Evolutionary conservation across 352 stramenopile species (phyloP).

Genomic region (Pythium utonaiense): DNA sequence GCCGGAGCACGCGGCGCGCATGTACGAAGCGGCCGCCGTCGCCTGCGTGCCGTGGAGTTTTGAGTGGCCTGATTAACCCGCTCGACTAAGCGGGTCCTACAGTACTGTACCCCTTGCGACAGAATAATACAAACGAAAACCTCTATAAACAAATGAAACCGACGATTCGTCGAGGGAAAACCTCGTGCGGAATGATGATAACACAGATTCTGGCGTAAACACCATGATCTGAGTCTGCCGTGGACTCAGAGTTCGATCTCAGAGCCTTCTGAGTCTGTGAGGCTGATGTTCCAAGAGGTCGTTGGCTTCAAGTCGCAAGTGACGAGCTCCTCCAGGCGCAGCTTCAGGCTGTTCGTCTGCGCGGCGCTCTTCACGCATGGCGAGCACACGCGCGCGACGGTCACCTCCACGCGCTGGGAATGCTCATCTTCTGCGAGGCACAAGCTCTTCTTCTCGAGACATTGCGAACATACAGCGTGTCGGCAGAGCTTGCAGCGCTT

Average conservation of each 20-base stretch:
- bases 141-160: neutral
- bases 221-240: neutral
- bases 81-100: neutral
- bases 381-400: slow-evolving; percentile 6
- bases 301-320: neutral
- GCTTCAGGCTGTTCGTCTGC: neutral
- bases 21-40: neutral
- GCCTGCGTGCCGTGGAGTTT: neutral
- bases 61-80: neutral
- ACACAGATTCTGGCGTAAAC: too few species aligned
- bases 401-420: neutral
- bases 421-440: slow-evolving; percentile 3
- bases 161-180: too few species aligned
- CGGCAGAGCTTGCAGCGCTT: slow-evolving; percentile 9
- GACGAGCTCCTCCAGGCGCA: slow-evolving; percentile 7
- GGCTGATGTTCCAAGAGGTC: slow-evolving; percentile 4
- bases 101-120: neutral
- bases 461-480: slow-evolving; percentile 12
- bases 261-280: slow-evolving; percentile 17
- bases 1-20: neutral
- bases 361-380: slow-evolving; percentile 2
- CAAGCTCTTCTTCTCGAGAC: slow-evolving; percentile 13
- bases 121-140: neutral
- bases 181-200: neutral
- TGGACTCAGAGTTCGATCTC: neutral